phyloP scores from a whole-genome alignment of 495 filamentous ascomycete species.

The Paragyromitra xinjiangensis region DNA sequence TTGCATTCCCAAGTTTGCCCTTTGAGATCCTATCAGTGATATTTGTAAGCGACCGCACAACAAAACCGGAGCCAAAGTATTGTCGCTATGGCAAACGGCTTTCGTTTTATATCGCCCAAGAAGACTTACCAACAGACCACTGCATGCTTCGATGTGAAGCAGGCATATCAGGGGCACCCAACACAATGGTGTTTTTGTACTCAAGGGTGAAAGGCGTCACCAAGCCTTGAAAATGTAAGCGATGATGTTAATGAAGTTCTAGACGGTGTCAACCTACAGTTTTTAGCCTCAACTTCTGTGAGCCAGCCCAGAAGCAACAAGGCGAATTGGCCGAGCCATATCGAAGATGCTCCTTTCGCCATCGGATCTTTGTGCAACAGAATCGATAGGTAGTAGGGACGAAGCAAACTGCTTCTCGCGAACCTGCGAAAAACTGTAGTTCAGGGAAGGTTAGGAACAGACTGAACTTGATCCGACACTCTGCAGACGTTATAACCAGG shows the following conservation, averaged over 20 bases:
- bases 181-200: slow-evolving; percentile 12
- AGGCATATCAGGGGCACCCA: slow-evolving; percentile 7
- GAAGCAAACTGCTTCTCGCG: not conserved
- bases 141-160: slow-evolving; percentile 29
- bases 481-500: slow-evolving; percentile 14
- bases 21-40: slow-evolving; percentile 17
- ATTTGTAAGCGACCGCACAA: slow-evolving; percentile 23
- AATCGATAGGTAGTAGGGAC: not conserved
- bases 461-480: slow-evolving; percentile 13
- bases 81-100: slow-evolving; percentile 7
- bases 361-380: not conserved
- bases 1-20: slow-evolving; percentile 27
- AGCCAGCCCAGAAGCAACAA: slow-evolving; percentile 24
- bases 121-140: slow-evolving; percentile 37
- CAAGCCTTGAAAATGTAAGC: slow-evolving; percentile 15
- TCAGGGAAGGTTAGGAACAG: slow-evolving; percentile 21
- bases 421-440: not conserved
- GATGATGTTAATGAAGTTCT: not conserved
- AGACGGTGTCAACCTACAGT: slow-evolving; percentile 27
- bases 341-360: slow-evolving; percentile 11
- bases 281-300: slow-evolving; percentile 6
- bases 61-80: not conserved
- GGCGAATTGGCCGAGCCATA: slow-evolving; percentile 8
- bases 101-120: not conserved
- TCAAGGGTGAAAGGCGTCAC: slow-evolving; percentile 28